Evolutionary conservation across 371 early-diverging fungal genomes (phyloP).

Genomic region (Zopfochytrium polystomum): DNA sequence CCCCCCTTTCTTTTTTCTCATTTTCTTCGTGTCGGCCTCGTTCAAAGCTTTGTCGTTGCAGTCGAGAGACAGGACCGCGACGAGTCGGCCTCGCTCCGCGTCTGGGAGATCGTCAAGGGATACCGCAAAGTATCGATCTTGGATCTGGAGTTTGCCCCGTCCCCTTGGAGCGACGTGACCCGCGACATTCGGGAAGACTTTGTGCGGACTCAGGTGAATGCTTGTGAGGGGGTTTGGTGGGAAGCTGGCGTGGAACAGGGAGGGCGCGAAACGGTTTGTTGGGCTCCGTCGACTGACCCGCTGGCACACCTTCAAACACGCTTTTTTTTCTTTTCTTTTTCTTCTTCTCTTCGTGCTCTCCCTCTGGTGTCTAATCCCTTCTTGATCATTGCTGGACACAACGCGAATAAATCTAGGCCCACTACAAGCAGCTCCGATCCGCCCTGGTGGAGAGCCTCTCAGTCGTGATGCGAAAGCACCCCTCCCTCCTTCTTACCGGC

Average conservation of each 20-base stretch:
- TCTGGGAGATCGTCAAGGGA: constrained; percentile 26
- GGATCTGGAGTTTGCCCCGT: constrained; percentile 27
- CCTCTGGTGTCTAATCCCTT: no score
- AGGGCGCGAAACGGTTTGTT: no score
- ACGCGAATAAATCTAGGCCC: no score
- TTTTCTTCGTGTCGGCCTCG: background rate
- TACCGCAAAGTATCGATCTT: constrained; percentile 28
- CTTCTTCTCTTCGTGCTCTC: background rate
- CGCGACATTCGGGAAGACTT: constrained; percentile 22
- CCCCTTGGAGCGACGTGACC: constrained; percentile 28
- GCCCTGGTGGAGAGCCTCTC: constrained; percentile 21
- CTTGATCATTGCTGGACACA: no score
- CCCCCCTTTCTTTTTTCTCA: background rate
- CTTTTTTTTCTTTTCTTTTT: background rate
- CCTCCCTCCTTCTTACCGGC: constrained; percentile 17
- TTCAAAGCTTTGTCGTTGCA: constrained; percentile 13
- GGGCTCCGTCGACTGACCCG: no score
- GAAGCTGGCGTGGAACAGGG: no score
- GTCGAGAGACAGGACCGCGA: constrained; percentile 18
- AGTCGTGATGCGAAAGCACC: constrained; percentile 14
- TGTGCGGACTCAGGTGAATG: constrained; percentile 20
- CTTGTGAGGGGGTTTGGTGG: no score
- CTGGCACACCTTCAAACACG: no score
- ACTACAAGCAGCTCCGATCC: constrained; percentile 11
- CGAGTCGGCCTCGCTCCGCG: constrained; percentile 8